phyloP scores from a whole-genome alignment of 1,139 yeast genomes.

The Hyphopichia burtonii region DNA sequence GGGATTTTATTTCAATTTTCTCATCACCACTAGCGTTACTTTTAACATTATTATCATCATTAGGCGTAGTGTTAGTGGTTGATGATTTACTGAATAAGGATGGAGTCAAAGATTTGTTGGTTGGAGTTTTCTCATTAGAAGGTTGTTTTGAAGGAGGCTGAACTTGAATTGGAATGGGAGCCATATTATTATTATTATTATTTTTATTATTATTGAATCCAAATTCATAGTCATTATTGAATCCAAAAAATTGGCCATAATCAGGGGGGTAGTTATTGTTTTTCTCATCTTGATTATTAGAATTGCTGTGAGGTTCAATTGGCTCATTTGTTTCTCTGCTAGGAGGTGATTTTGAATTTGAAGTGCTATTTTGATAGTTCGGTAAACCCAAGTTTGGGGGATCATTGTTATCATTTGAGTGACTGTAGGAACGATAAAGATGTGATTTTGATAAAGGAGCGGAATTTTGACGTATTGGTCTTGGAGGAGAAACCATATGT shows the following conservation, averaged over 20 bases:
- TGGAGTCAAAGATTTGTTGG: neutral
- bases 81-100: neutral
- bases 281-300: too few relatives aligned
- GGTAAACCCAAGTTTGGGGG: neutral
- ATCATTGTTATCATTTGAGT: neutral
- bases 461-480: constrained; percentile 4
- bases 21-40: too few relatives aligned
- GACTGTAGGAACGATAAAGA: neutral
- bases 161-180: neutral
- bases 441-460: constrained; percentile 3
- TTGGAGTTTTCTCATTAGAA: neutral
- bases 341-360: neutral
- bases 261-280: neutral
- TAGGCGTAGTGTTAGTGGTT: neutral
- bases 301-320: too few relatives aligned
- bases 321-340: too few relatives aligned
- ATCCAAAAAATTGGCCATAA: neutral
- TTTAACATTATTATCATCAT: too few relatives aligned
- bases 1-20: too few relatives aligned
- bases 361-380: too few relatives aligned
- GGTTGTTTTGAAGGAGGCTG: constrained; percentile 1
- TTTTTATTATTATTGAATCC: neutral
- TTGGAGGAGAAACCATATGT: constrained; percentile 2
- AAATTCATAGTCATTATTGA: neutral
- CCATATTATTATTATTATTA: neutral